These are phyloP conservation scores for Vitis vinifera DNA, from an alignment of 164 flowering plant species.

Conservation along the genomic window DNA sequence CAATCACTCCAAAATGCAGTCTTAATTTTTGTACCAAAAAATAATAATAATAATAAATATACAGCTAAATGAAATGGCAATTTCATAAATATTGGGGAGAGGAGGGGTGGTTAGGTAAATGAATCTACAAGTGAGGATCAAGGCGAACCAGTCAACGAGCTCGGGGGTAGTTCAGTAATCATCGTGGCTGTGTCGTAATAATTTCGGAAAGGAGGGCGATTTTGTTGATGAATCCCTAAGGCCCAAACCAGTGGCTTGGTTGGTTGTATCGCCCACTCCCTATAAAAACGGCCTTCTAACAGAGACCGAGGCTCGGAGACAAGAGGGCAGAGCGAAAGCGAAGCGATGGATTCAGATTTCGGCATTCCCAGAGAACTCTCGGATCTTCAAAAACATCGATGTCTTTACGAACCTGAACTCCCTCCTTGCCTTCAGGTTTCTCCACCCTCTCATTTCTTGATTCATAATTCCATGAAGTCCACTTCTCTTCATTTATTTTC, in stretches of 20 bases:
- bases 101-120: neutral
- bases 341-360: constrained; percentile 83
- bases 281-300: constrained; percentile 11
- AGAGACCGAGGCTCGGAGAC: neutral
- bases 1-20: no score
- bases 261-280: constrained; percentile 20
- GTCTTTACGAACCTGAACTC: constrained; percentile 74
- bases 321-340: neutral
- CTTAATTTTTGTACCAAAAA: no score
- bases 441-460: constrained; percentile 9
- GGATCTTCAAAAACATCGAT: constrained; percentile 76
- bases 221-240: neutral
- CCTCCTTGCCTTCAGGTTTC: constrained; percentile 96
- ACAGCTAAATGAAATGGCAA: neutral
- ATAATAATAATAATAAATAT: no score
- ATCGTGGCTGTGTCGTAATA: constrained; percentile 3
- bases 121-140: neutral
- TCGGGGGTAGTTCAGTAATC: neutral
- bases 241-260: constrained; percentile 5
- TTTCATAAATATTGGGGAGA: neutral
- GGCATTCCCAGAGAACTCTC: constrained; percentile 91
- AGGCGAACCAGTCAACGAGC: neutral
- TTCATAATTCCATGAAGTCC: neutral
- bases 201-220: neutral
- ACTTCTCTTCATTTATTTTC: neutral